phyloP scores from a whole-genome alignment of 305 asterid genomes.

The Fraxinus nigra region DNA sequence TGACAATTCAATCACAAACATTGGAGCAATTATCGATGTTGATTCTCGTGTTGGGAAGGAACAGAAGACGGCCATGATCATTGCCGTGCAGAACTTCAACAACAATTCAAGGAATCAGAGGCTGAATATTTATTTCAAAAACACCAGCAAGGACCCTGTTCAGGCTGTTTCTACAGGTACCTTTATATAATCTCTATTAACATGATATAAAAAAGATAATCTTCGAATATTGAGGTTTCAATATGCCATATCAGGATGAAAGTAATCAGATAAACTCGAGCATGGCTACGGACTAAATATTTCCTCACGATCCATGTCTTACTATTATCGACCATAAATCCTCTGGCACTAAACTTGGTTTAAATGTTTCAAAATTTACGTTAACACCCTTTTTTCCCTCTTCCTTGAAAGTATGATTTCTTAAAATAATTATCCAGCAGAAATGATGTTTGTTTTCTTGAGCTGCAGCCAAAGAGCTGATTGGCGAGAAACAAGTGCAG shows the following conservation, averaged over 20 bases:
- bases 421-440: background rate
- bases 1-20: constrained; percentile 9
- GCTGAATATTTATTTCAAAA: constrained; percentile 27
- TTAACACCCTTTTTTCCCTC: background rate
- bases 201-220: background rate
- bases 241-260: no score
- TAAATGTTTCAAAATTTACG: background rate
- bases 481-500: constrained; percentile 23
- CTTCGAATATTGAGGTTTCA: background rate
- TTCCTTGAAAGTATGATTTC: background rate
- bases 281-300: no score
- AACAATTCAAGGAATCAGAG: constrained; percentile 15
- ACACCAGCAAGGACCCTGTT: constrained; percentile 26
- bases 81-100: constrained; percentile 32
- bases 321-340: no score
- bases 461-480: constrained; percentile 34
- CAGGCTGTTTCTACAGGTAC: constrained; percentile 33
- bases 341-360: no score
- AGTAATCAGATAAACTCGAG: no score
- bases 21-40: constrained; percentile 36
- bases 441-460: background rate
- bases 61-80: constrained; percentile 30
- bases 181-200: background rate
- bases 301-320: no score
- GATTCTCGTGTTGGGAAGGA: constrained; percentile 40